phyloP scores from a whole-genome alignment of 2,329 filamentous ascomycete genomes.

The Fusarium pseudonygamai region DNA sequence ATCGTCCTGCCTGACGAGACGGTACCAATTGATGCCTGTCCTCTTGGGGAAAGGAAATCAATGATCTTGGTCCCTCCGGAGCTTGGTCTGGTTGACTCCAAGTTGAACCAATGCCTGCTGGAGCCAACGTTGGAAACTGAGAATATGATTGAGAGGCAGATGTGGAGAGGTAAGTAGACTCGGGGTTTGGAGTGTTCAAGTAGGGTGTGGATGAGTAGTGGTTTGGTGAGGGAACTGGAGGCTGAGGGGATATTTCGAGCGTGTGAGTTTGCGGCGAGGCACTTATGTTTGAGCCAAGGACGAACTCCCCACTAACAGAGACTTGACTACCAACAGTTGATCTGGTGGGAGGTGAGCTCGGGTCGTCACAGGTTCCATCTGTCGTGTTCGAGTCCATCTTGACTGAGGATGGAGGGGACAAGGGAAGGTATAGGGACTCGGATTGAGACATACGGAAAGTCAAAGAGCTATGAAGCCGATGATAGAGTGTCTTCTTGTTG shows the following conservation, averaged over 20 bases:
- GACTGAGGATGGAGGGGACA: constrained; percentile 43
- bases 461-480: constrained; percentile 30
- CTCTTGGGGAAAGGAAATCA: constrained; percentile 29
- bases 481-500: constrained; percentile 34
- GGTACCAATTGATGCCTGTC: constrained; percentile 23
- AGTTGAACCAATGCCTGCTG: constrained; percentile 33
- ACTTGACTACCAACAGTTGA: constrained; percentile 37
- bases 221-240: constrained; percentile 36
- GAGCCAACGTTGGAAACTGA: constrained; percentile 36
- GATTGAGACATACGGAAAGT: constrained; percentile 45
- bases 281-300: constrained; percentile 34
- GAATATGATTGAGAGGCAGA: constrained; percentile 40
- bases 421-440: constrained; percentile 42
- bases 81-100: constrained; percentile 37
- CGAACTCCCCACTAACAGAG: constrained; percentile 34
- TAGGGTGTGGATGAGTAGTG: constrained; percentile 38
- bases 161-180: constrained; percentile 41
- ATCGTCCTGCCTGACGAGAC: constrained; percentile 21
- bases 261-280: constrained; percentile 38
- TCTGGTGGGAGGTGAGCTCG: constrained; percentile 43
- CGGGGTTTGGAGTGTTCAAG: constrained; percentile 35
- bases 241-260: constrained; percentile 32
- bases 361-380: constrained; percentile 42
- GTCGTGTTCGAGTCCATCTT: constrained; percentile 43
- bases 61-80: constrained; percentile 30